Conservation (phyloP, 495 filamentous ascomycete species). For the Tuber aestivum region DNA sequence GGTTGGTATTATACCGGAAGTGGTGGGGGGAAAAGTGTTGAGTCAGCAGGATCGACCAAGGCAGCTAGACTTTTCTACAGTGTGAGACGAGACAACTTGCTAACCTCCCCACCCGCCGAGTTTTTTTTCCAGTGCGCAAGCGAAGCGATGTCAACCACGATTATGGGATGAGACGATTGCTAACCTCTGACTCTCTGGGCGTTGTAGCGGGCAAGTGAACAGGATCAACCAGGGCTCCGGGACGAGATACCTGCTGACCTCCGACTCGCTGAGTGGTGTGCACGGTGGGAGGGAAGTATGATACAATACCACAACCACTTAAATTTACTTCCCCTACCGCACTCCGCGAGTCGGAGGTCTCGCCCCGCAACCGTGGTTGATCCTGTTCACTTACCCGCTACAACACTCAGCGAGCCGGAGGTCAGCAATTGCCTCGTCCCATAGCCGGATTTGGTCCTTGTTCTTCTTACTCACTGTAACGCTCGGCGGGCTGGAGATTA, state of each 20-base stretch:
- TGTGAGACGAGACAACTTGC: not conserved
- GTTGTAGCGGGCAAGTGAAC: not conserved
- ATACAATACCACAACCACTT: no score
- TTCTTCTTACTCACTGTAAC: not conserved
- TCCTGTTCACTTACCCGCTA: not conserved
- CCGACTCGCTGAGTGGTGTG: no score
- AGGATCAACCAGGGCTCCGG: no score
- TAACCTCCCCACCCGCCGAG: no score
- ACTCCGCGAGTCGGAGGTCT: no score
- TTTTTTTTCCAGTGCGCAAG: not conserved
- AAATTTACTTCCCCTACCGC: no score
- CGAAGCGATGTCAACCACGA: not conserved
- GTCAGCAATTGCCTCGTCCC: not conserved
- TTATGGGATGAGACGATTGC: no score
- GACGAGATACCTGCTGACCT: no score
- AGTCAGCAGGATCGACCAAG: not conserved
- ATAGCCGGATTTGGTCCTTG: not conserved
- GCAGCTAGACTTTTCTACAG: no score
- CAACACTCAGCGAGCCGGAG: not conserved
- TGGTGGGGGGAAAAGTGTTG: not conserved
- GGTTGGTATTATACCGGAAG: not conserved
- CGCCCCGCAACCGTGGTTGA: no score
- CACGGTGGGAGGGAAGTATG: no score
- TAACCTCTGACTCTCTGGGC: no score
- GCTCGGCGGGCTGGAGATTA: not conserved